Conservation (phyloP, 257 asterid species). For the Solanum infundibuliforme region DNA sequence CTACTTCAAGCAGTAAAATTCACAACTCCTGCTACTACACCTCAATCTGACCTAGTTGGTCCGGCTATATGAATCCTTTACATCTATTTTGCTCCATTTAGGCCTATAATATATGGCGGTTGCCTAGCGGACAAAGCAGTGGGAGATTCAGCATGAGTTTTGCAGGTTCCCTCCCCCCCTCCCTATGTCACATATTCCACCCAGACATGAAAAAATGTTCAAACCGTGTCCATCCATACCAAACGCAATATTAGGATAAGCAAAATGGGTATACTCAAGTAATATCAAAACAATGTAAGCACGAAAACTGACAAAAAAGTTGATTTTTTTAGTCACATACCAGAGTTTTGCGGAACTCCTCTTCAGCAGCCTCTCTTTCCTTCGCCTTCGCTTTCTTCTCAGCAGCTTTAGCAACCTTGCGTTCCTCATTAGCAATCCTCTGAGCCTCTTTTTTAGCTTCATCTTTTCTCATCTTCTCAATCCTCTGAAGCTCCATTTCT, state of each 20-base stretch:
- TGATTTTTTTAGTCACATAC: constrained; percentile 22
- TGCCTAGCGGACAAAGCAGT: neutral
- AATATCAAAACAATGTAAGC: neutral
- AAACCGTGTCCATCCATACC: neutral
- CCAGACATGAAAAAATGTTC: neutral
- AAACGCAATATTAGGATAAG: neutral
- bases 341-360: constrained; percentile 51
- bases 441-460: constrained; percentile 59
- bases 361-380: constrained; percentile 53
- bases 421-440: constrained; percentile 65
- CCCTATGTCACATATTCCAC: neutral
- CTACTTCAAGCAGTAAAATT: neutral
- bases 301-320: neutral
- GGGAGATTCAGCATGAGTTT: neutral
- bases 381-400: constrained; percentile 68
- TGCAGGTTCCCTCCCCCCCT: rapidly evolving
- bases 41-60: neutral
- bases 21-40: neutral
- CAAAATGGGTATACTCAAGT: neutral
- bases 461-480: constrained; percentile 58
- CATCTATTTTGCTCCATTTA: neutral
- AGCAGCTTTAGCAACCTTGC: constrained; percentile 60
- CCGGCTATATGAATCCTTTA: neutral
- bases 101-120: neutral
- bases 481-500: constrained; percentile 67